These are phyloP conservation scores for Fulvia fulva DNA, from an alignment of 2,329 filamentous ascomycete genomes.

Conservation along the genomic window DNA sequence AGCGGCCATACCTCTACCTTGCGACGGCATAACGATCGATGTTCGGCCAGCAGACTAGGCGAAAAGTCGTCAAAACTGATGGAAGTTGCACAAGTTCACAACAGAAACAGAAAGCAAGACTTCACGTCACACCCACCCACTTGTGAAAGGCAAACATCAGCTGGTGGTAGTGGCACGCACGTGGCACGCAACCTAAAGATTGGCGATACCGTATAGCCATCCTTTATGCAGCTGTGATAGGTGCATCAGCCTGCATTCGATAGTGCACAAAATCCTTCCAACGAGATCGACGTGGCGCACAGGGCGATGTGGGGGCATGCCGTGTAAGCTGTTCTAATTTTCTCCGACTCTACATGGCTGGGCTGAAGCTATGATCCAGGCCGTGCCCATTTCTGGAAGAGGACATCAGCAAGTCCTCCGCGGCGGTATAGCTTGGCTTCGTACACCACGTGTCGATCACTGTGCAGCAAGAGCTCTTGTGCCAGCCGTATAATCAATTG, in stretches of 20 bases:
- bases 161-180: background rate
- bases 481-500: background rate
- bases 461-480: background rate
- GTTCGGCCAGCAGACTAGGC: background rate
- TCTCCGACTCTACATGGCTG: background rate
- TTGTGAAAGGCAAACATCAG: background rate
- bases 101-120: background rate
- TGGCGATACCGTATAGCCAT: background rate
- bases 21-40: background rate
- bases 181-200: background rate
- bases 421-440: too few relatives aligned
- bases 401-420: background rate
- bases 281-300: background rate
- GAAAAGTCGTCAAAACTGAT: background rate
- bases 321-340: background rate
- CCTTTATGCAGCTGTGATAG: background rate
- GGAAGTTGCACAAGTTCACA: background rate
- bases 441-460: background rate
- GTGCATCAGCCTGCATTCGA: background rate
- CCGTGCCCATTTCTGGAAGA: background rate
- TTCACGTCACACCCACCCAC: background rate
- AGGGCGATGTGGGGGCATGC: background rate
- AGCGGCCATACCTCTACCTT: background rate
- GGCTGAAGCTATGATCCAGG: constrained; percentile 1
- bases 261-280: background rate